Base-by-base conservation (phyloP, 2,329 filamentous ascomycete genomes). In the Xylaria sp. region DNA sequence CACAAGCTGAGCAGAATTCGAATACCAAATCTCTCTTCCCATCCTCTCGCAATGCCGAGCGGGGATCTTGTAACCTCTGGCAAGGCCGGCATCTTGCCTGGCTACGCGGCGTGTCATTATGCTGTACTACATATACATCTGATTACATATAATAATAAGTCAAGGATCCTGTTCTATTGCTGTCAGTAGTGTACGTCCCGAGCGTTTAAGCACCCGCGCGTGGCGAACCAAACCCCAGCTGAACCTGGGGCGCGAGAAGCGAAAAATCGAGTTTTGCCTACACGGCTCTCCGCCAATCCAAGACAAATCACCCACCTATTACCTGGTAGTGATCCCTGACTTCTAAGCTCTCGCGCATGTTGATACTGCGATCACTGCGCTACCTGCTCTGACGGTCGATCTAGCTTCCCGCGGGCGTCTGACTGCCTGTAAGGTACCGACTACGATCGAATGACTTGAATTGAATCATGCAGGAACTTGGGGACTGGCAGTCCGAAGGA, bases 151-250 rank as follows among this genome's bases (percentile, higher is more conserved):
- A 55, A 65, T 62, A 55, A 65, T 65, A 65, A 62, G 28, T 48
- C 66, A 57, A 56, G 66, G 66, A 48, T 66, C 31, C 20, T n/a
- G 43, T 66, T 58, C 23, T 62, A 66, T 66, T 66, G 36, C 46
- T 56, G 56, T 59, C 28, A 33, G 25, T 62, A 54, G 28, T 36
- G 51, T 54, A 20, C 39, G 59, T 52, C 28, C 41, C 52, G 41
- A 54, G 36, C 33, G 43, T 33, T 20, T 20, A 54, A 58, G n/a
- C 23, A 36, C 28, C 63, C 63, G 57, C 59, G 59, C 52, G 67
- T 69, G 63, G 67, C 67, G 67, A 69, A 69, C 67, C 67, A 66
- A 63, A 66, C 39, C 52, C 51, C 54, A 69, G 63, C 67, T 69
- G 67, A 54, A 60, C 46, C 59, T 63, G 66, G 66, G 36, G 33